phyloP scores from a whole-genome alignment of 2,329 filamentous ascomycete genomes.

The Penicillium rolfsii region DNA sequence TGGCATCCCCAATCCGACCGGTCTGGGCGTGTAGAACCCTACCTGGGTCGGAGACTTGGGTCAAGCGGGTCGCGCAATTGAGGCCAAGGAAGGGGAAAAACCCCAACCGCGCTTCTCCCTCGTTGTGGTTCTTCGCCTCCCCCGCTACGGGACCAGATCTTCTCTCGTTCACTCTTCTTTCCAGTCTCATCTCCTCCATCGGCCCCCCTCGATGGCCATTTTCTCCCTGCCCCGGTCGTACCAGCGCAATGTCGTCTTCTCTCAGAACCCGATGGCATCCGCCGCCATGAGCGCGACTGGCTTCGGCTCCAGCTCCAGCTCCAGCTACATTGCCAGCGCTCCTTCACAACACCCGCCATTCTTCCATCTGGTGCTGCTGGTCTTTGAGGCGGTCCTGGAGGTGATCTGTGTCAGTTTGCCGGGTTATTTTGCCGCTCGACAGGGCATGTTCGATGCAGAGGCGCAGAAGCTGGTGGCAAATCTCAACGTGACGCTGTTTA shows the following conservation, averaged over 20 bases:
- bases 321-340: conserved; percentile 4
- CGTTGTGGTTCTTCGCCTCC: not conserved
- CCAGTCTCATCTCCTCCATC: conserved; percentile 24
- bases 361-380: conserved; percentile 71
- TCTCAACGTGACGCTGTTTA: conserved; percentile 94
- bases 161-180: conserved; percentile 14
- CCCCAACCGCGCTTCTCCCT: too few species aligned
- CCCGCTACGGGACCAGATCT: not conserved
- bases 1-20: not conserved
- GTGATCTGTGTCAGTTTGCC: conserved; percentile 94
- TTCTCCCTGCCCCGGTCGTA: conserved; percentile 56
- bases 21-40: not conserved
- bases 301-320: conserved; percentile 13
- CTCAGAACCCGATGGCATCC: conserved; percentile 30
- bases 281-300: conserved; percentile 25
- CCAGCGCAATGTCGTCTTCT: conserved; percentile 43
- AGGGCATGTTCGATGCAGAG: conserved; percentile 92
- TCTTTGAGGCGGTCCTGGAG: conserved; percentile 93
- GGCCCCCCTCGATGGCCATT: conserved; percentile 43
- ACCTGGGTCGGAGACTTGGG: not conserved
- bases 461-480: conserved; percentile 97
- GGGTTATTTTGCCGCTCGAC: conserved; percentile 85
- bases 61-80: not conserved
- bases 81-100: not conserved
- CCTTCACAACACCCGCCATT: conserved; percentile 54